Conservation (phyloP, 176 grass and related monocot species). For the Puya raimondii region DNA sequence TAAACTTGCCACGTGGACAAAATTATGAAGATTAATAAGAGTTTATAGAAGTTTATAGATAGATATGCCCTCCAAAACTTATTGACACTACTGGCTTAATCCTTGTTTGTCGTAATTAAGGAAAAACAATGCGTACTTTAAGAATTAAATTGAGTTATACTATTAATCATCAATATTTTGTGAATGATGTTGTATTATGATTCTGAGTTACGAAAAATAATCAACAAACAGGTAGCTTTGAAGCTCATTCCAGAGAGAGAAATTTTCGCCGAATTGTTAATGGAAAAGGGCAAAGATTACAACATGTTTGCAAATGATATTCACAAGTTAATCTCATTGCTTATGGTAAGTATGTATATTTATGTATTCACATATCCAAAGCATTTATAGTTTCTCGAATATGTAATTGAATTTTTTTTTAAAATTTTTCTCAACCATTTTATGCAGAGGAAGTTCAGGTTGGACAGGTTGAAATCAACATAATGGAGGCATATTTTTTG, state of each 20-base stretch:
- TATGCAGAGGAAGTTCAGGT: conserved; percentile 51
- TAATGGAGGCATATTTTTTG: conserved; percentile 20
- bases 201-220: neutral
- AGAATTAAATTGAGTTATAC: too few species aligned
- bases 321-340: conserved; percentile 22
- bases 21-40: too few species aligned
- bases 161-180: too few species aligned
- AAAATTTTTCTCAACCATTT: neutral
- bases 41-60: too few species aligned
- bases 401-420: neutral
- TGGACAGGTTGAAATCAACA: conserved; percentile 74
- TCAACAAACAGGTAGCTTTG: conserved; percentile 44
- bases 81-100: too few species aligned
- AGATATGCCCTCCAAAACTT: too few species aligned
- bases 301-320: conserved; percentile 32
- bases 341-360: conserved; percentile 39
- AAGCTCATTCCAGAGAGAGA: conserved; percentile 73
- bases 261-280: conserved; percentile 32
- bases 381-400: neutral
- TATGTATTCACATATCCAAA: neutral
- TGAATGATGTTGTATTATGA: neutral
- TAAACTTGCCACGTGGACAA: too few species aligned
- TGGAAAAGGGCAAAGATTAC: conserved; percentile 25
- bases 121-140: too few species aligned
- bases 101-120: too few species aligned